These are phyloP conservation scores for Xylariaceae sp. DNA, from an alignment of 2,329 filamentous ascomycete species.

Conservation along the genomic window DNA sequence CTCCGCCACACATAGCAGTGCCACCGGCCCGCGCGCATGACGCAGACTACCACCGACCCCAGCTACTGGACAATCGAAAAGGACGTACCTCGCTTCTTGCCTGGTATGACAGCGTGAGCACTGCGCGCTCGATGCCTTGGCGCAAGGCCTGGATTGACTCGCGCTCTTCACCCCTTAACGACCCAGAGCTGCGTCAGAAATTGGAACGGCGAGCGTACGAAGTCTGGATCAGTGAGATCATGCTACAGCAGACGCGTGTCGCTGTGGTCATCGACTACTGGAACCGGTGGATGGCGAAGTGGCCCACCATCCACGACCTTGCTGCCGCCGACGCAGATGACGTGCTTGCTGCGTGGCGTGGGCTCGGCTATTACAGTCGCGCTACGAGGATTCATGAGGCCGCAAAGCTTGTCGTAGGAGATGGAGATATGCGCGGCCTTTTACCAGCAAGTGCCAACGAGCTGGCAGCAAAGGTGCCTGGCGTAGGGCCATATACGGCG, in stretches of 20 bases:
- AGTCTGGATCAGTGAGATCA: conserved; percentile 64
- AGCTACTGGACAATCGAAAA: conserved; percentile 37
- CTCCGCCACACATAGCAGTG: conserved; percentile 9
- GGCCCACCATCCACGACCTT: conserved; percentile 55
- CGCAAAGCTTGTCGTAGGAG: conserved; percentile 44
- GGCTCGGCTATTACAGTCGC: conserved; percentile 62
- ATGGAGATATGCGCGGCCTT: conserved; percentile 38
- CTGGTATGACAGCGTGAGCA: conserved; percentile 49
- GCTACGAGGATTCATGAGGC: conserved; percentile 57
- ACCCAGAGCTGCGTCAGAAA: conserved; percentile 32
- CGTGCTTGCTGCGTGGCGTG: conserved; percentile 55
- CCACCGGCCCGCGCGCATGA: conserved; percentile 31
- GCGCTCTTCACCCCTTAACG: conserved; percentile 1
- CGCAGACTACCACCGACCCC: conserved; percentile 44
- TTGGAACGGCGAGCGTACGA: conserved; percentile 57
- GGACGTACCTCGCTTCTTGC: conserved; percentile 37
- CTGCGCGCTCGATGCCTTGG: conserved; percentile 53
- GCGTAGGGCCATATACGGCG: conserved; percentile 59
- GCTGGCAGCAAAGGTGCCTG: conserved; percentile 49
- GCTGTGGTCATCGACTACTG: conserved; percentile 60
- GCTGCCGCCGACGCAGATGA: conserved; percentile 50
- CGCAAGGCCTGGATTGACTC: conserved; percentile 54
- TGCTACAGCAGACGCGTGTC: conserved; percentile 64
- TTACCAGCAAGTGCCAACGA: conserved; percentile 43
- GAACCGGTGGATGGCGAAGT: conserved; percentile 56